These are phyloP conservation scores for Shiraia bambusicola DNA, from an alignment of 2,329 filamentous ascomycete species.

Conservation along the genomic window DNA sequence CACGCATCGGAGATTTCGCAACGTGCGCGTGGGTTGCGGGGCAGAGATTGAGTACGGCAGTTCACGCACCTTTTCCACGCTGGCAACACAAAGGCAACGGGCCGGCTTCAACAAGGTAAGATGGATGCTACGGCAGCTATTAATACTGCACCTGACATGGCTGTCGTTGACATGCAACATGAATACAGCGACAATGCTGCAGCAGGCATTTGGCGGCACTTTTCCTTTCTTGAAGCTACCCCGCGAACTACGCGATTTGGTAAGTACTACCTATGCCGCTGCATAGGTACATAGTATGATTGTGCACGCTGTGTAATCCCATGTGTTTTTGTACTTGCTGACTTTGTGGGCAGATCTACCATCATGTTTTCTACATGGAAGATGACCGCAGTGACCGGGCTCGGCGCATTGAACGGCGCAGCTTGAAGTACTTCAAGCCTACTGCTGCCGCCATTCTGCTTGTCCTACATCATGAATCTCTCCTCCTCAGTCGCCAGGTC, in stretches of 20 bases:
- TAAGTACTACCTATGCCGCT: conserved; percentile 14
- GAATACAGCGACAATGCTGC: conserved; percentile 4
- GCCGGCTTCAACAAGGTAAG: conserved; percentile 14
- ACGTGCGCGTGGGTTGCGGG: conserved; percentile 9
- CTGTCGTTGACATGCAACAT: conserved; percentile 1
- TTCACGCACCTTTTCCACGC: not conserved
- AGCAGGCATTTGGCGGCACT: conserved; percentile 3
- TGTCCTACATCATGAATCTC: conserved; percentile 36
- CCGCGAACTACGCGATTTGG: conserved; percentile 42
- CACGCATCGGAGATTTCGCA: no score
- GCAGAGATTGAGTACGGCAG: conserved; percentile 10
- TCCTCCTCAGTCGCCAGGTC: conserved; percentile 39
- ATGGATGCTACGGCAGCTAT: conserved; percentile 9
- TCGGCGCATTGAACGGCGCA: conserved; percentile 39
- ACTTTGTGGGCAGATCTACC: conserved; percentile 30
- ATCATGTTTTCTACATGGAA: conserved; percentile 28
- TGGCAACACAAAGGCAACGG: conserved; percentile 18
- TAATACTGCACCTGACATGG: not conserved
- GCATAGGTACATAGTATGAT: not conserved
- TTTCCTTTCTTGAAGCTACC: conserved; percentile 39
- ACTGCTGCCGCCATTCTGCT: conserved; percentile 35
- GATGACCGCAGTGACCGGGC: conserved; percentile 28
- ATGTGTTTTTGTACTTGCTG: not conserved
- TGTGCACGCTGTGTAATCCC: not conserved
- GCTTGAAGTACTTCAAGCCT: conserved; percentile 36